Conservation (phyloP, 306 rosid species). For the Comarum palustre region DNA sequence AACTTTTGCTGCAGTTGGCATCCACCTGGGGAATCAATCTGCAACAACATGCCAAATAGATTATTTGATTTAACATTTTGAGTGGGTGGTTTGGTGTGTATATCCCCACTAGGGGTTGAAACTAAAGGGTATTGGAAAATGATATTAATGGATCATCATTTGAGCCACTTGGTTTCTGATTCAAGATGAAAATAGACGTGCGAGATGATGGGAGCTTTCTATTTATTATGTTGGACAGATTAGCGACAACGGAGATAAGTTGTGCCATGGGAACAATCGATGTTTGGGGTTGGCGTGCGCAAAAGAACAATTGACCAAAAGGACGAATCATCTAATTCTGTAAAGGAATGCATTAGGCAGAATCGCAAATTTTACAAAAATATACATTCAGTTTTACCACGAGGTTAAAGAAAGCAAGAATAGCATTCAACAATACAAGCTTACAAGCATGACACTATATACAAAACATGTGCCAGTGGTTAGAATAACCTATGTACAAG, state of each 20-base stretch:
- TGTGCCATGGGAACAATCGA: not conserved
- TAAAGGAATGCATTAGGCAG: not conserved
- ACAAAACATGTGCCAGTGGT: not conserved
- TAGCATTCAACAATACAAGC: not conserved
- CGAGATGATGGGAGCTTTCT: not conserved
- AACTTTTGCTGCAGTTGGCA: constrained; percentile 79
- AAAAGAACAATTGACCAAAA: not conserved
- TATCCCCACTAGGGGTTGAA: constrained; percentile 8
- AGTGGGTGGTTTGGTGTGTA: constrained; percentile 6
- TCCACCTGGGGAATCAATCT: constrained; percentile 82
- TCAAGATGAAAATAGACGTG: not conserved
- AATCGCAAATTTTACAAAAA: not conserved
- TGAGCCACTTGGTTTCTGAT: constrained; percentile 1
- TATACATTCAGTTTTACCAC: constrained; percentile 6
- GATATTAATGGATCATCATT: not conserved
- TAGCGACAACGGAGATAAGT: not conserved
- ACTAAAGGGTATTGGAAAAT: not conserved
- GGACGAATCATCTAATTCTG: not conserved
- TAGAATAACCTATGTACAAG: constrained; percentile 21
- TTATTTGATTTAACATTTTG: constrained; percentile 12
- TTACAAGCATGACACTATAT: not conserved
- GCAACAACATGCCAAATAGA: constrained; percentile 56
- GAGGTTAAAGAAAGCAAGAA: not conserved
- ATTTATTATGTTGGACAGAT: not conserved
- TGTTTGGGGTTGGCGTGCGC: not conserved